Base-by-base conservation (phyloP, 2,329 filamentous ascomycete species). In the Botrytis cinerea region DNA sequence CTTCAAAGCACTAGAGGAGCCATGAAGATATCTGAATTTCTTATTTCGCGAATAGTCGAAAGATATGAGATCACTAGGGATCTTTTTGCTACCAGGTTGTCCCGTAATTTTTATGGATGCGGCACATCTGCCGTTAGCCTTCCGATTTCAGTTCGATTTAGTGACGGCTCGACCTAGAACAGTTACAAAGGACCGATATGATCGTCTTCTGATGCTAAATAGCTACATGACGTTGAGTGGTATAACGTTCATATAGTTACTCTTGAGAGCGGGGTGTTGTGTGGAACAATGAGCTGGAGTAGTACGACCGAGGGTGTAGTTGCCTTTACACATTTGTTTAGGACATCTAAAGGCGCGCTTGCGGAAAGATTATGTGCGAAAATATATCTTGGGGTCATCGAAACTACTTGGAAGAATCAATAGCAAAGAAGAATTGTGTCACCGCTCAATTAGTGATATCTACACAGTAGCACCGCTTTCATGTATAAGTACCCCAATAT, bases 151-250 rank as follows among this genome's bases (percentile, higher is more conserved):
- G 66, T 35, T 57, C 66, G 6, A 38, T 69, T 4, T 32, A 57
- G 38, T 22, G 54, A 38, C 48, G 48, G n/a, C 38, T 68, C 9
- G 48, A 45, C 48, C 35, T 57, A 32, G 22, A 57, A 43, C 35
- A 28, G 2, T 25, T 57, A 48, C 6, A 22, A 57, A 43, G 48
- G 48, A 32, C 48, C 66, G 38, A 69, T 43, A 45, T 57, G n/a
- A 25, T 57, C 38, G 48, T 69, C 66, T 69, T 9, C 66, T 69
- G 66, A 69, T 69, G 48, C 35, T 69, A 16, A 25, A 54, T 32
- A 69, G 66, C 32, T 57, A 68, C 46, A 57, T 54, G 22, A 9
- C 0, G 22, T 40, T 28, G 14, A 32, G n/a, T 12, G 18, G 38
- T 57, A 57, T 28, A 32, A 69, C n/a, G 6, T 43, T 10, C 66